Percentiles rank a stretch among this genome's conserved stretches.
These are phyloP conservation scores for Claviceps sp. DNA, from an alignment of 2,329 filamentous ascomycete species.

Conservation along the genomic window DNA sequence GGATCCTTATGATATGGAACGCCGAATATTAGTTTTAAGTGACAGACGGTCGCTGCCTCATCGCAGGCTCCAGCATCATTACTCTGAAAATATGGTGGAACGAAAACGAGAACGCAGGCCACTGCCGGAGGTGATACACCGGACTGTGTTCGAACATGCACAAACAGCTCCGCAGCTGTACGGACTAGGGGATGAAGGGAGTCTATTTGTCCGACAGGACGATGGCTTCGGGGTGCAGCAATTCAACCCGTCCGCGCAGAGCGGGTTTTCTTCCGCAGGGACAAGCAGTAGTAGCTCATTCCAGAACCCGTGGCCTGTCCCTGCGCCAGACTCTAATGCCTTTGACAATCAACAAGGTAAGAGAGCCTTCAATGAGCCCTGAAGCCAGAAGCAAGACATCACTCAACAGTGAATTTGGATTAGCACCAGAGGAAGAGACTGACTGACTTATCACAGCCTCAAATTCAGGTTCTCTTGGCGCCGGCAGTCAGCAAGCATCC, in stretches of 20 bases:
- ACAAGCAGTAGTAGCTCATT: neutral
- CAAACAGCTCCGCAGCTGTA: constrained; percentile 4
- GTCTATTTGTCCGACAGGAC: constrained; percentile 16
- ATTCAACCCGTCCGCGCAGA: neutral
- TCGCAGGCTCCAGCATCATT: constrained; percentile 39
- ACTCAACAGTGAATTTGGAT: neutral
- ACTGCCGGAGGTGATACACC: constrained; percentile 42
- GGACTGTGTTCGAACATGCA: constrained; percentile 32
- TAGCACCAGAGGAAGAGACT: neutral
- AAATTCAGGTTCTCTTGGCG: constrained; percentile 3
- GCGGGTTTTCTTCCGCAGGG: neutral
- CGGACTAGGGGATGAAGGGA: constrained; percentile 11
- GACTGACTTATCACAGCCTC: neutral
- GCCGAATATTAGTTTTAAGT: constrained; percentile 31
- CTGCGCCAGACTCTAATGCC: neutral
- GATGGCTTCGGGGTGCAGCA: neutral
- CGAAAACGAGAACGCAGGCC: constrained; percentile 39
- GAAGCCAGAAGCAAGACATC: neutral
- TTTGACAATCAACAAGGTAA: constrained; percentile 1
- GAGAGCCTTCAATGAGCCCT: neutral
- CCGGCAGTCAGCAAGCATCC: neutral
- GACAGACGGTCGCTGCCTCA: constrained; percentile 31
- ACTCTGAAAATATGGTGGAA: constrained; percentile 44
- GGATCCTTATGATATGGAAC: constrained; percentile 20
- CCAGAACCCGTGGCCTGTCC: neutral